Conservation (phyloP, 2,329 filamentous ascomycete genomes). For the Aspergillus sp. region DNA sequence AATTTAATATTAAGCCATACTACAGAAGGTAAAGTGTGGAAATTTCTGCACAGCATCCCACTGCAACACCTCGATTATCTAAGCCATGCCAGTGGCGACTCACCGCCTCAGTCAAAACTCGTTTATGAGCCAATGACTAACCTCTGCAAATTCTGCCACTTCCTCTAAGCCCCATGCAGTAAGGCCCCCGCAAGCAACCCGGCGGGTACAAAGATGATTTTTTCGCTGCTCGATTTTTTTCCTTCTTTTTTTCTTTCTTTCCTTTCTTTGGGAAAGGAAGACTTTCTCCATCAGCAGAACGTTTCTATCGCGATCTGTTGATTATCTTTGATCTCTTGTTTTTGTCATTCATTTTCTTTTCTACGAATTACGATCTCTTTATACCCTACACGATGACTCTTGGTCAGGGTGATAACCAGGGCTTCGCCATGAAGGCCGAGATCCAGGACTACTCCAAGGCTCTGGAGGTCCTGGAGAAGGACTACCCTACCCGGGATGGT, state of each 20-base stretch:
- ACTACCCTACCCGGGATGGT: conserved; percentile 76
- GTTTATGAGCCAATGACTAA: conserved; percentile 25
- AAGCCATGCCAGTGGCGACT: conserved; percentile 7
- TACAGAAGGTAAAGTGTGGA: no score
- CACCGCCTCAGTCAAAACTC: conserved; percentile 20
- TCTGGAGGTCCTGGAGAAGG: conserved; percentile 66
- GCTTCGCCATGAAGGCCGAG: conserved; percentile 45
- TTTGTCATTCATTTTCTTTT: conserved; percentile 9
- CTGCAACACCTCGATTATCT: neutral
- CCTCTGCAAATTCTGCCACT: neutral
- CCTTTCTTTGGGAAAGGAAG: conserved; percentile 51
- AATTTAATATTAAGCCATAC: no score
- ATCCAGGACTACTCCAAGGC: conserved; percentile 69
- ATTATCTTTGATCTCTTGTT: conserved; percentile 25
- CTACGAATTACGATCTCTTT: conserved; percentile 19
- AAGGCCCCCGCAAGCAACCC: conserved; percentile 9
- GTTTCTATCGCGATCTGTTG: conserved; percentile 40
- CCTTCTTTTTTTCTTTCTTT: conserved; percentile 38
- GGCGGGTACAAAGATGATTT: conserved; percentile 23
- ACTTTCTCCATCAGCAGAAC: conserved; percentile 55
- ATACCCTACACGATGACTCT: conserved; percentile 58
- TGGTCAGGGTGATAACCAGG: conserved; percentile 57
- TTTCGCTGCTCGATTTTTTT: conserved; percentile 27
- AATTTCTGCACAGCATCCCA: no score
- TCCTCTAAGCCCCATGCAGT: conserved; percentile 17